These are phyloP conservation scores for Pleurotus pulmonarius DNA, from an alignment of 768 basidiomycete genomes.

Conservation along the genomic window DNA sequence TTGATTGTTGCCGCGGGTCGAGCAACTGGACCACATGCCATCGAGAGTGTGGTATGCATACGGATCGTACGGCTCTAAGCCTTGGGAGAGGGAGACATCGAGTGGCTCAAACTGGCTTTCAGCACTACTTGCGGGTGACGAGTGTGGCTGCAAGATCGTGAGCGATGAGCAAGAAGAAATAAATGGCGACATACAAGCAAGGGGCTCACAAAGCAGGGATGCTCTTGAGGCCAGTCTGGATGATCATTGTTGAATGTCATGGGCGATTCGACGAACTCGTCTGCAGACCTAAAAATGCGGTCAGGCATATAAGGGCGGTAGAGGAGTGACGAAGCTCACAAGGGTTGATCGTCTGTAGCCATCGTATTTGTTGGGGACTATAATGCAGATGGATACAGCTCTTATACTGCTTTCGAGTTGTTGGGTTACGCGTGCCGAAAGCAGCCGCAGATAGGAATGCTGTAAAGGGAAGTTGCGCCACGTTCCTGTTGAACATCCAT, in stretches of 20 bases:
- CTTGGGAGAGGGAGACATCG: background rate
- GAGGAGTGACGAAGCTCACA: background rate
- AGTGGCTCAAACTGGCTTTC: background rate
- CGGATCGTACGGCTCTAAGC: background rate
- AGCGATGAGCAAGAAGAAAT: background rate
- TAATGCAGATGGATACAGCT: background rate
- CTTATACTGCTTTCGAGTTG: constrained; percentile 1
- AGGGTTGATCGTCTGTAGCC: background rate
- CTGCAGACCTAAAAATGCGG: background rate
- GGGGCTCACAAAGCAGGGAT: background rate
- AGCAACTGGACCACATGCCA: background rate
- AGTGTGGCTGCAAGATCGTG: background rate
- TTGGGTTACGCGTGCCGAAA: constrained; percentile 2
- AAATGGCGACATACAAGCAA: background rate
- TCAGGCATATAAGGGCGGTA: background rate
- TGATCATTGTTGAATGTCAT: background rate
- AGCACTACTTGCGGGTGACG: background rate
- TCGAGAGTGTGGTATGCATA: background rate
- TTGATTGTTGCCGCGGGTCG: background rate
- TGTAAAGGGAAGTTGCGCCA: background rate
- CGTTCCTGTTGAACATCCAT: background rate
- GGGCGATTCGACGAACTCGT: no score
- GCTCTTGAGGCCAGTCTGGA: background rate
- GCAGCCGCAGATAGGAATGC: constrained; percentile 1
- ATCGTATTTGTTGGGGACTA: no score